Conservation (phyloP, 108 stramenopile species). For the Chaetoceros tenuissimus region DNA sequence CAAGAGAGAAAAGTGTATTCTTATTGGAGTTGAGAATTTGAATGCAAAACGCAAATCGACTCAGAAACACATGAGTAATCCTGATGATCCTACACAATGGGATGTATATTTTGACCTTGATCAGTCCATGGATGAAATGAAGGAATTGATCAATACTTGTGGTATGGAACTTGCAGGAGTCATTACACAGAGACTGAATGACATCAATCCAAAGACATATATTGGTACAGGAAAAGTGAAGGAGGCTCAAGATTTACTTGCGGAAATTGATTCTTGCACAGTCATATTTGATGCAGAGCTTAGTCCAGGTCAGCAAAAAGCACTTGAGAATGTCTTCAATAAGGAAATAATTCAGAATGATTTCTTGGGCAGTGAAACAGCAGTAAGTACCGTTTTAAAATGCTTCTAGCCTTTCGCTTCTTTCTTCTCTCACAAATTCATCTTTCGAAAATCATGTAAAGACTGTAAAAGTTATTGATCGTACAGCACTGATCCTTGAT, state of each 20-base stretch:
- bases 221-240: constrained; percentile 78
- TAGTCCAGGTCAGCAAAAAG: constrained; percentile 89
- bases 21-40: constrained; percentile 76
- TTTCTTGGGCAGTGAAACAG: constrained; percentile 45
- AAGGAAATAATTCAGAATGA: constrained; percentile 67
- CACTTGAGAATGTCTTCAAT: constrained; percentile 75
- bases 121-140: constrained; percentile 90
- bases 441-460: neutral
- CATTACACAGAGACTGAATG: constrained; percentile 82
- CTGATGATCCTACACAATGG: constrained; percentile 12
- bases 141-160: constrained; percentile 86
- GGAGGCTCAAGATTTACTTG: constrained; percentile 55
- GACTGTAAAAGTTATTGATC: constrained; percentile 83
- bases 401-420: neutral
- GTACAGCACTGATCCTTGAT: constrained; percentile 94
- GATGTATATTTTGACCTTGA: constrained; percentile 67
- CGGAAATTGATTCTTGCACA: constrained; percentile 40
- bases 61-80: constrained; percentile 3
- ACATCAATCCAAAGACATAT: constrained; percentile 88
- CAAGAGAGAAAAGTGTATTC: constrained; percentile 57
- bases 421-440: neutral
- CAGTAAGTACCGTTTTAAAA: too few relatives aligned
- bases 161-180: constrained; percentile 74
- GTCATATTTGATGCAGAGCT: constrained; percentile 95
- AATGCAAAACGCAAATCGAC: constrained; percentile 18